A percentile compares a stretch with the other conserved stretches of the same genome.
These are phyloP conservation scores for Paramecium tetraurelia DNA, from an alignment of 73 alveolate genomes.

Conservation along the genomic window DNA sequence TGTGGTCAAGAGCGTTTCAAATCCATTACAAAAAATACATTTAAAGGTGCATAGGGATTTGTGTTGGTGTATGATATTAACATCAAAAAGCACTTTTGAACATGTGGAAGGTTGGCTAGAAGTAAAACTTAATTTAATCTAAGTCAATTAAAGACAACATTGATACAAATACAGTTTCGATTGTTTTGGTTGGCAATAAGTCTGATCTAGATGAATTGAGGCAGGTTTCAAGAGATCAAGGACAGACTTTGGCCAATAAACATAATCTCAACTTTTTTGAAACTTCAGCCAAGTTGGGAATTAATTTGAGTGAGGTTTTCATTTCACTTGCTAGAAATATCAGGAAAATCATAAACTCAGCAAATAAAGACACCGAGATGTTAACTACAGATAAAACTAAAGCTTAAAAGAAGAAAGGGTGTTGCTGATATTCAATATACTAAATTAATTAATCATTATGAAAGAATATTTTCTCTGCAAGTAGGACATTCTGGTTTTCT, in stretches of 20 bases:
- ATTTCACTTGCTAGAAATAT: neutral
- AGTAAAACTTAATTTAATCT: neutral
- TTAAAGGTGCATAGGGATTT: conserved; percentile 37
- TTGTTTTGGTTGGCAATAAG: neutral
- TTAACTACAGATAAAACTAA: neutral
- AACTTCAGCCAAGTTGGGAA: conserved; percentile 1
- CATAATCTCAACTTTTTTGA: neutral
- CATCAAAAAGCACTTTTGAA: neutral
- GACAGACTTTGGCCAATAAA: neutral
- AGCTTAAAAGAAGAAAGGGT: neutral
- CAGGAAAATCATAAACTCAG: neutral
- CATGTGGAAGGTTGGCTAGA: neutral
- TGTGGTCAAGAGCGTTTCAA: neutral
- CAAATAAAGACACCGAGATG: neutral
- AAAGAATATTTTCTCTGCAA: neutral
- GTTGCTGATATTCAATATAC: neutral
- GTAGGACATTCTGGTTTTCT: conserved; percentile 1
- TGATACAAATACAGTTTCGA: neutral
- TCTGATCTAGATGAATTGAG: neutral
- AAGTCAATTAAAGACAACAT: conserved; percentile 34
- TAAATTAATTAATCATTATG: neutral
- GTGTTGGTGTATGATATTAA: conserved; percentile 26
- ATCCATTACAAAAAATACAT: conserved; percentile 28
- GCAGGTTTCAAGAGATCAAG: neutral
- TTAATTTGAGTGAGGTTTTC: neutral